These are phyloP conservation scores for Botrytis medusae DNA, from an alignment of 2,329 filamentous ascomycete genomes.

Conservation along the genomic window DNA sequence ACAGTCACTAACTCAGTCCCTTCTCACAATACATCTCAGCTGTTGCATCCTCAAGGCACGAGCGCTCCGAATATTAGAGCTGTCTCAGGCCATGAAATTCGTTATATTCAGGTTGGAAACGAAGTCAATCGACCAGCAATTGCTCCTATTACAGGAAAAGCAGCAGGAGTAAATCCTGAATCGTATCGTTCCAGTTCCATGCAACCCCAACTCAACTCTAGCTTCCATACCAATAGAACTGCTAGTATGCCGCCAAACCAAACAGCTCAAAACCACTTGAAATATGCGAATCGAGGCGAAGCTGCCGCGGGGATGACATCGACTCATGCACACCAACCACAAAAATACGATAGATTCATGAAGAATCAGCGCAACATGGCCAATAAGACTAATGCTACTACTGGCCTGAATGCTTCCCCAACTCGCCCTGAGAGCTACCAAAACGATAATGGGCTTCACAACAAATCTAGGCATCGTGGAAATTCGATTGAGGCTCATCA, in stretches of 20 bases:
- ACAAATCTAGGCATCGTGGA: neutral
- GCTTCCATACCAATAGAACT: neutral
- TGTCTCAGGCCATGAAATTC: neutral
- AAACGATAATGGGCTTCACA: neutral
- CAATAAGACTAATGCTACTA: neutral
- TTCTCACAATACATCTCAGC: neutral
- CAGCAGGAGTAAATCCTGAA: neutral
- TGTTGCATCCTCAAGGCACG: neutral
- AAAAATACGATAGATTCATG: conserved; percentile 10
- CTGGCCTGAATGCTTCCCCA: neutral
- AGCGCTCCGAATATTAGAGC: neutral
- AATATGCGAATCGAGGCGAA: neutral
- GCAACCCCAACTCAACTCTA: neutral
- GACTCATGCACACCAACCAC: neutral
- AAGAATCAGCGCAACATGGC: neutral
- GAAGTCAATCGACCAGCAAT: neutral
- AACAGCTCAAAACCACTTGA: neutral
- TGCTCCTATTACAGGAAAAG: neutral
- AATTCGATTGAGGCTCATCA: neutral
- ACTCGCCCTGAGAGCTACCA: neutral
- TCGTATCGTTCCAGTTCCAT: neutral
- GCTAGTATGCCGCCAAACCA: neutral
- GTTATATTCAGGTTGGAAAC: neutral
- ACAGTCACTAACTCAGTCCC: neutral
- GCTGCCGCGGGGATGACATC: neutral